Percentiles rank a stretch among this genome's conserved stretches.
Evolutionary conservation across 495 filamentous ascomycete species (phyloP).

Genomic region (Penicillium chermesinum): DNA sequence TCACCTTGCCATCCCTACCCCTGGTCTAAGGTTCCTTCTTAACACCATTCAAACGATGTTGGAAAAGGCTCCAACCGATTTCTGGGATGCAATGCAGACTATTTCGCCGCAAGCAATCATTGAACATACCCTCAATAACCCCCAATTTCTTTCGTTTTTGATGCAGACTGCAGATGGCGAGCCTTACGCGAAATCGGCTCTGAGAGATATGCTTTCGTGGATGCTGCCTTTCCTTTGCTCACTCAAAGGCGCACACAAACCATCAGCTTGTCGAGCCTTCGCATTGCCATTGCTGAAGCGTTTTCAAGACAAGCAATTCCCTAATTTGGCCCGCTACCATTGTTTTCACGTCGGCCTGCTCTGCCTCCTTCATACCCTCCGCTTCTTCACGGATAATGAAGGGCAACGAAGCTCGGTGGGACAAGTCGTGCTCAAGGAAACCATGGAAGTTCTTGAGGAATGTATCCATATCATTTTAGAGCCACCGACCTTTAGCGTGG

Average conservation of each 20-base stretch:
- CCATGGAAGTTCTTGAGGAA: constrained; percentile 45
- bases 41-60: constrained; percentile 62
- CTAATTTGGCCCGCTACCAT: constrained; percentile 38
- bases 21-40: constrained; percentile 56
- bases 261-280: constrained; percentile 66
- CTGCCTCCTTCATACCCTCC: constrained; percentile 47
- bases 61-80: constrained; percentile 66
- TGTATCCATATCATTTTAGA: constrained; percentile 43
- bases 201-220: constrained; percentile 65
- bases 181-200: constrained; percentile 47
- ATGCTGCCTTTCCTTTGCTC: constrained; percentile 70
- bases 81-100: constrained; percentile 80
- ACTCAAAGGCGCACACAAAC: constrained; percentile 62
- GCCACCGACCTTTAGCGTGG: constrained; percentile 37
- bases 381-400: constrained; percentile 48
- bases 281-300: constrained; percentile 62
- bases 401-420: constrained; percentile 45
- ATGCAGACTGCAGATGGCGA: constrained; percentile 50
- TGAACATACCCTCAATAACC: constrained; percentile 70
- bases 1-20: constrained; percentile 59
- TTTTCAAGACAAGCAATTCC: constrained; percentile 51
- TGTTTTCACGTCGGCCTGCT: constrained; percentile 49
- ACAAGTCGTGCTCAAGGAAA: constrained; percentile 49
- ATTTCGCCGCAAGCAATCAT: constrained; percentile 69
- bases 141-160: constrained; percentile 59